phyloP scores from a whole-genome alignment of 2,329 filamentous ascomycete species.

The Thyridium curvatum region DNA sequence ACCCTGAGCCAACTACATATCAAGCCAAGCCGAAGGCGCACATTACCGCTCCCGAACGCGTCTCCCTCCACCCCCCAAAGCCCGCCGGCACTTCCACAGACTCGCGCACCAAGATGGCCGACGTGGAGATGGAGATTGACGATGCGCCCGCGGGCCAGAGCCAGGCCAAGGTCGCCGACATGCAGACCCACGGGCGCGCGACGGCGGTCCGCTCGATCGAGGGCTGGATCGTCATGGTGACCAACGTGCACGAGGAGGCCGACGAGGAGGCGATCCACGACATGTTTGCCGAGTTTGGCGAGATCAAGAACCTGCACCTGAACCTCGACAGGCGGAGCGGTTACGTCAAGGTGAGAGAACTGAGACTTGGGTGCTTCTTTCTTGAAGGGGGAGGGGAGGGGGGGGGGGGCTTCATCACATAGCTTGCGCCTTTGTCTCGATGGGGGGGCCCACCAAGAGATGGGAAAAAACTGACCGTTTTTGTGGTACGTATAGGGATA shows the following conservation, averaged over 20 bases:
- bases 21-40: no score
- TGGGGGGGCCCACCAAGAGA: no score
- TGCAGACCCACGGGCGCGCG: constrained; percentile 67
- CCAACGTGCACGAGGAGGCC: constrained; percentile 82
- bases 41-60: no score
- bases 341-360: constrained; percentile 67
- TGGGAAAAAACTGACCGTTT: not conserved
- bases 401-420: no score
- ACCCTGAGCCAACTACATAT: no score
- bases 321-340: constrained; percentile 78
- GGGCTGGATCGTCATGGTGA: constrained; percentile 83
- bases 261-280: constrained; percentile 79
- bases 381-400: no score
- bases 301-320: constrained; percentile 81
- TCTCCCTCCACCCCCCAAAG: no score
- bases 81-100: not conserved
- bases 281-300: constrained; percentile 75
- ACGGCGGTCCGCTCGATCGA: constrained; percentile 82
- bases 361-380: not conserved
- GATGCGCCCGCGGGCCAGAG: constrained; percentile 4
- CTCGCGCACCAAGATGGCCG: constrained; percentile 8
- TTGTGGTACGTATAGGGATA: constrained; percentile 54
- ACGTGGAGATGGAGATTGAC: constrained; percentile 30
- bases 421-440: no score
- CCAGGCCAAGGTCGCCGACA: constrained; percentile 49